These are phyloP conservation scores for Wickerhamomyces strasburgensis DNA, from an alignment of 805 yeast species.

Conservation along the genomic window DNA sequence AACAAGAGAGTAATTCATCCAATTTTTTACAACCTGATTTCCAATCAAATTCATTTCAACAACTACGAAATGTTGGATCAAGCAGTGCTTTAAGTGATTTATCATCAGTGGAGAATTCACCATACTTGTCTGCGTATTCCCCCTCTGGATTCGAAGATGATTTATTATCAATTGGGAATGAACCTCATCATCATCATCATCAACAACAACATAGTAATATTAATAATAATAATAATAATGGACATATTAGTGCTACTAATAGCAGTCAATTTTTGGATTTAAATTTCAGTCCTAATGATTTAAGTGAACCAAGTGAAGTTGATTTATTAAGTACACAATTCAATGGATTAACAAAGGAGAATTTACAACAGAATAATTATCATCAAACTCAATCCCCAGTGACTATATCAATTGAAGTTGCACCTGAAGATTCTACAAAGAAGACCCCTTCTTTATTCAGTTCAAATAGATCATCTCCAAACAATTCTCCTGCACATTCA, in stretches of 20 bases:
- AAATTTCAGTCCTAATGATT: not conserved
- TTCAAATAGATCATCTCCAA: constrained; percentile 33
- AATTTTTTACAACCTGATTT: constrained; percentile 16
- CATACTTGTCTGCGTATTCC: constrained; percentile 18
- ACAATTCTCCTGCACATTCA: constrained; percentile 32
- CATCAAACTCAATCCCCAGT: constrained; percentile 17
- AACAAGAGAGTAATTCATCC: not conserved
- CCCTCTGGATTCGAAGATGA: constrained; percentile 20
- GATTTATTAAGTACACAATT: constrained; percentile 9
- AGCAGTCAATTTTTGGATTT: no score
- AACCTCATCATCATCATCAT: not conserved
- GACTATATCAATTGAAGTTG: constrained; percentile 29
- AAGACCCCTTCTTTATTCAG: constrained; percentile 54
- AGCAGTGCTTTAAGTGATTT: constrained; percentile 18
- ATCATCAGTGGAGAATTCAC: constrained; percentile 23
- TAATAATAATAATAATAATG: not conserved
- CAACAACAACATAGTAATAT: not conserved
- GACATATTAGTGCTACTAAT: not conserved
- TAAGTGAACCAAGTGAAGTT: no score
- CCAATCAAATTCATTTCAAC: constrained; percentile 15
- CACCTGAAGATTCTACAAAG: constrained; percentile 35
- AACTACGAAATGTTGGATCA: constrained; percentile 9
- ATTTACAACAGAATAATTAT: constrained; percentile 10
- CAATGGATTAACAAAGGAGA: constrained; percentile 19
- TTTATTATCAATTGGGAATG: constrained; percentile 1